phyloP scores from a whole-genome alignment of 2,329 filamentous ascomycete genomes.

The Colletotrichum spaethianum region DNA sequence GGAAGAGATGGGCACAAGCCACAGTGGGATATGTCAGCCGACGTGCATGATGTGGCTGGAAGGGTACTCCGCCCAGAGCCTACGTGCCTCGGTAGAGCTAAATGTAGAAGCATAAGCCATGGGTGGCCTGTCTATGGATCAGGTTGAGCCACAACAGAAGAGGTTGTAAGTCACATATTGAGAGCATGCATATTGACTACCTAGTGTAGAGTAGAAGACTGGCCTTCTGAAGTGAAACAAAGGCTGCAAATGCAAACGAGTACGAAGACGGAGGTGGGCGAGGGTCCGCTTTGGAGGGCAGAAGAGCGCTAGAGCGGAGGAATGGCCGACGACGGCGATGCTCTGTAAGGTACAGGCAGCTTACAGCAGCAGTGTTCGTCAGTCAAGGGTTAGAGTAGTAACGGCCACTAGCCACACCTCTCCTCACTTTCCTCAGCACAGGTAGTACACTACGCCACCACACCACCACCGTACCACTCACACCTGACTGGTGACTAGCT shows the following conservation, averaged over 20 bases:
- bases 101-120: not conserved
- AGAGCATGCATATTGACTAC: not conserved
- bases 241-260: not conserved
- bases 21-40: not conserved
- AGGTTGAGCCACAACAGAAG: not conserved
- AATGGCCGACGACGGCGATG: not conserved
- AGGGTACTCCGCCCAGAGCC: not conserved
- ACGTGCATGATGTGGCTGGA: slow-evolving; percentile 23
- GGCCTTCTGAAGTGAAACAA: not conserved
- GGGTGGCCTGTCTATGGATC: slow-evolving; percentile 1
- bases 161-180: not conserved
- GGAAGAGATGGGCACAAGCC: slow-evolving; percentile 2
- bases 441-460: not conserved
- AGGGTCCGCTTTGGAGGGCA: not conserved
- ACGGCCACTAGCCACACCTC: not conserved
- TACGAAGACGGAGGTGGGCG: not conserved
- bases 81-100: not conserved
- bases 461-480: not conserved
- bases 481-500: not conserved
- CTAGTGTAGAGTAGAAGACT: not conserved
- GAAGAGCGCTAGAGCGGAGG: not conserved
- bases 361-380: not conserved
- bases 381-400: not conserved
- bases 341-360: not conserved
- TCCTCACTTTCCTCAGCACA: not conserved